Base-by-base conservation (phyloP, 164 flowering plant species). In the Stephania cephalantha region DNA sequence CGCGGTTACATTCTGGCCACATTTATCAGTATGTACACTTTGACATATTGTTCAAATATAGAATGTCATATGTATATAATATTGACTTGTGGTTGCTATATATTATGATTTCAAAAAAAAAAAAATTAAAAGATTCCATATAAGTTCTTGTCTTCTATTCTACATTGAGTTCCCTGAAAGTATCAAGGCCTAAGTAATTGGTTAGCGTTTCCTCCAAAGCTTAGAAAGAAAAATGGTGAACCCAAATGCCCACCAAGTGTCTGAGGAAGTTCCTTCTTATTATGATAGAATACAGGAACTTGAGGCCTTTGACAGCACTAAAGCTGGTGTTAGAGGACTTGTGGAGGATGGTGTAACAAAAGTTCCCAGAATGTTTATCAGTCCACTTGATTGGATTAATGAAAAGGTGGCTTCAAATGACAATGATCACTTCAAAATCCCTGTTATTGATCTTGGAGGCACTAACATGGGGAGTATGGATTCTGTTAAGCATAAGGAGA, bases 371-470 rank as follows among this genome's bases (percentile, higher is more conserved):
- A 58, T 58, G 20, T 58, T 58, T 58, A 58, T 58, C 64, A 15
- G 18, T 12, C 64, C 64, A 58, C 64, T 1, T 58, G 64, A 58
- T 15, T 58, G 73, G 25, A 69, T 15, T 58, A n/a, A 25, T 11
- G 71, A 58, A 66, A 58, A 7, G 13, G 20, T 58, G n/a, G 20
- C 7, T 58, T 58, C 64, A 15, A n/a, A 15, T 58, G 20, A 58
- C 2, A 15, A 58, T 15, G 20, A 58, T 15, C 42, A 35, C 42
- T 58, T 15, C 5, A 15, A 15, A 7, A 53, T 52, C 68, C 81
- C 83, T 1, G n/a, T 82, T 25, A 80, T 83, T 55, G 74, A 78
- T 35, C 71, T 78, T 9, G 69, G 52, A 55, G 78, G 73, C 13
- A 20, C 18, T 18, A 58, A 18, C 64, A 58, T 12, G 15, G 46